phyloP scores from a whole-genome alignment of 106 monocot genomes.

The Gastrodia elata region DNA sequence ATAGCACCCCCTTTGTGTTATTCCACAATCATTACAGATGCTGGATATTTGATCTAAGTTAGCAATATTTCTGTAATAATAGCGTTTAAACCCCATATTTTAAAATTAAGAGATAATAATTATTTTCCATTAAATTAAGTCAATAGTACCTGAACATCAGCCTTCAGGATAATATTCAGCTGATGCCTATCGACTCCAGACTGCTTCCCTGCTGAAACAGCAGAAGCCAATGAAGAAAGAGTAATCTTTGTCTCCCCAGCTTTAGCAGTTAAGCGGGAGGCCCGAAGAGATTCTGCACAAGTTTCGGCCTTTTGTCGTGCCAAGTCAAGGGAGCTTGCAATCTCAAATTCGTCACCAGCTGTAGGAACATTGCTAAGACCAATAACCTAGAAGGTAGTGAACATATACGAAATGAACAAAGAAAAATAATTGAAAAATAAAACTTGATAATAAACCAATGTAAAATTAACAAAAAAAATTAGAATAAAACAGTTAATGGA shows the following conservation, averaged over 20 bases:
- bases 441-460: neutral
- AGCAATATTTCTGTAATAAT: too few relatives aligned
- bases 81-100: too few relatives aligned
- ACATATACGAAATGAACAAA: neutral
- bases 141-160: slow-evolving; percentile 85
- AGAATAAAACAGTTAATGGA: too few relatives aligned
- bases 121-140: neutral
- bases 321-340: slow-evolving; percentile 63
- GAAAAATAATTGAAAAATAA: neutral
- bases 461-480: neutral
- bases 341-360: slow-evolving; percentile 98
- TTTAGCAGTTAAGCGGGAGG: slow-evolving; percentile 62
- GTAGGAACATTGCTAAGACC: slow-evolving; percentile 76
- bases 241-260: slow-evolving; percentile 85
- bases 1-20: too few relatives aligned
- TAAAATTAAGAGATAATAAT: neutral
- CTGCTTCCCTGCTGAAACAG: slow-evolving; percentile 60
- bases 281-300: slow-evolving; percentile 46
- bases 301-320: slow-evolving; percentile 72
- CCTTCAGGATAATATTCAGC: slow-evolving; percentile 87
- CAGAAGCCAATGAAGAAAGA: slow-evolving; percentile 74
- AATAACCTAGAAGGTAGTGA: slow-evolving; percentile 41
- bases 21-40: too few relatives aligned
- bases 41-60: too few relatives aligned
- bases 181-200: slow-evolving; percentile 84